phyloP scores from a whole-genome alignment of 1,284 basidiomycete species.

The Cryptococcus sp. region DNA sequence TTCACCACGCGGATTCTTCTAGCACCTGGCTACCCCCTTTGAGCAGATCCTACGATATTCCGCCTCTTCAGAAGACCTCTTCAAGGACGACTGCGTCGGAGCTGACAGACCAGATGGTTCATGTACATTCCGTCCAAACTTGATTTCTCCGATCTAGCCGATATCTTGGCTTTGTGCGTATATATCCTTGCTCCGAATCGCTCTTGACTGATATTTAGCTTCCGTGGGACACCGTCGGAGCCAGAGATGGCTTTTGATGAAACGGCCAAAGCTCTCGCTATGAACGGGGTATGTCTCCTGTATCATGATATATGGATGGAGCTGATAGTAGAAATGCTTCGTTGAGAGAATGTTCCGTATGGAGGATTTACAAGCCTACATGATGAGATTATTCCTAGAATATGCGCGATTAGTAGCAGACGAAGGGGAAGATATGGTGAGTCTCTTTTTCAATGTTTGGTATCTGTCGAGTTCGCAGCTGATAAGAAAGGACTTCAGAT shows the following conservation, averaged over 20 bases:
- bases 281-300: conserved; percentile 37
- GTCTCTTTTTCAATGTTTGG: conserved; percentile 1
- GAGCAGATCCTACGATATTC: too few species aligned
- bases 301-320: neutral
- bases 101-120: conserved; percentile 35
- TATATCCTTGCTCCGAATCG: neutral
- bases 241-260: conserved; percentile 45
- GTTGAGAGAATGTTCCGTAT: conserved; percentile 45
- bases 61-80: too few species aligned
- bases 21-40: too few species aligned
- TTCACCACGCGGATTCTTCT: too few species aligned
- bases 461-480: neutral
- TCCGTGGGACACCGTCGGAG: conserved; percentile 38
- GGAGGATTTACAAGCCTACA: conserved; percentile 46
- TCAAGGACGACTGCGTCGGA: neutral
- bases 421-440: conserved; percentile 34
- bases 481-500: conserved; percentile 2
- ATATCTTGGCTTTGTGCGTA: conserved; percentile 45
- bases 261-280: conserved; percentile 43
- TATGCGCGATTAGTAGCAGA: conserved; percentile 39
- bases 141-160: conserved; percentile 44
- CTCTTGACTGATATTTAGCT: conserved; percentile 16
- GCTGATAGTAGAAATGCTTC: conserved; percentile 36
- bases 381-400: conserved; percentile 46
- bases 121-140: conserved; percentile 45